A percentile compares a stretch with the other conserved stretches of the same genome.
These are phyloP conservation scores for Sclerotinia trifoliorum DNA, from an alignment of 2,329 filamentous ascomycete genomes.

Conservation along the genomic window DNA sequence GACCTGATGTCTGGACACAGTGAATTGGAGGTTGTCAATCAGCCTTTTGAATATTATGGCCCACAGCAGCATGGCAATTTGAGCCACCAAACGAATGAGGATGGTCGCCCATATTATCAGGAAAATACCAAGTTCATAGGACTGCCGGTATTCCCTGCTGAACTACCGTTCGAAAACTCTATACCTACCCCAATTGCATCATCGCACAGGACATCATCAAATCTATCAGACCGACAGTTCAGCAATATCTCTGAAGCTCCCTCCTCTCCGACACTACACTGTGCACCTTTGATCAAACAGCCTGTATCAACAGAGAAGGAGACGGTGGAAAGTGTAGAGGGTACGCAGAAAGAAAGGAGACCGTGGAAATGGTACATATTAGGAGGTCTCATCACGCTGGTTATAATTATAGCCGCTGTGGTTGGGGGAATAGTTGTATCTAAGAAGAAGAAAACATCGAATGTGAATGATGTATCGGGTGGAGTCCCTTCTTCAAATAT, in stretches of 20 bases:
- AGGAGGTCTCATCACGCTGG: not conserved
- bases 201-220: slow-evolving; percentile 14
- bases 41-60: slow-evolving; percentile 13
- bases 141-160: slow-evolving; percentile 10
- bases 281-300: not conserved
- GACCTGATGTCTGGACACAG: slow-evolving; percentile 17
- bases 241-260: not conserved
- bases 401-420: not conserved
- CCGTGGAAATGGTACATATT: slow-evolving; percentile 11
- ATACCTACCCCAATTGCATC: not conserved
- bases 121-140: slow-evolving; percentile 17
- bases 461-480: not conserved
- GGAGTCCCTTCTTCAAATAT: not conserved
- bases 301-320: not conserved
- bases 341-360: not conserved
- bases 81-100: not conserved
- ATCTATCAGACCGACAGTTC: not conserved
- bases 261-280: not conserved
- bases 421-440: slow-evolving; percentile 1
- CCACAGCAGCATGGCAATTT: not conserved
- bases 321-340: not conserved
- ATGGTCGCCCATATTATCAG: not conserved
- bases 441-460: not conserved
- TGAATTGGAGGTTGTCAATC: slow-evolving; percentile 13
- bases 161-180: slow-evolving; percentile 10